Evolutionary conservation across 2,329 filamentous ascomycete species (phyloP), one percentile per base, ranked within the genome.

Genomic region (Hymenoscyphus linearis): DNA sequence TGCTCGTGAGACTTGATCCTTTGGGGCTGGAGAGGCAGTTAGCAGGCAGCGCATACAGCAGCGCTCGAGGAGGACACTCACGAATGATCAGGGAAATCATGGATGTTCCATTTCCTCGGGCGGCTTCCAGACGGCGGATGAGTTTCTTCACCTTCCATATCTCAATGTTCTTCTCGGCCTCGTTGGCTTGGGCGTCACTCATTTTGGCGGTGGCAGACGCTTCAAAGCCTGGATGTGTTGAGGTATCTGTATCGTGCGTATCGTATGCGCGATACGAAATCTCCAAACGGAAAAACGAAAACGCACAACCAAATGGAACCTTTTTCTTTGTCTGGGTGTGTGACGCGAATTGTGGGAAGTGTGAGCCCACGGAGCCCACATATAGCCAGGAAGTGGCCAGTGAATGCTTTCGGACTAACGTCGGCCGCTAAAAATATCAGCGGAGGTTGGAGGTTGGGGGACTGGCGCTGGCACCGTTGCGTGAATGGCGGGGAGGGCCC

Each of bases 41-140:
- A 58, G 57, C 16, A 50, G 7, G 44, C 18, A 50, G 47, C 36
- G 9, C 13, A 3, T 44, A 36, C 25, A 26, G 36, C 55, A 69
- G 7, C 22, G 74, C 66, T 72, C 66, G 34, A 9, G 31, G 9
- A 50, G 18, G 14, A 18, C 22, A 71, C 90, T 74, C 82, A 96
- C 91, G 95, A 74, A 99, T 98, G 73, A 99, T 97, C 78, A 99
- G 85, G 67, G 93, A 98, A 79, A 99, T 99, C 95, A 99, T 99
- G 81, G 89, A 93, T 67, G 95, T 99, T 80, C 95, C 95, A 85
- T 99, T 99, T 76, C 95, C 95, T 76, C 96, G 86, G 70, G 96
- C 96, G 66, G 91, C 90, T 79, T 98, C 95, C 72, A 99, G 91
- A 73, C 95, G 90, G 81, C 98, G 99, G 81, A 99, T 96, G 75